Evolutionary conservation across 2,329 filamentous ascomycete species (phyloP).

Genomic region (Clarireedia monteithiana): DNA sequence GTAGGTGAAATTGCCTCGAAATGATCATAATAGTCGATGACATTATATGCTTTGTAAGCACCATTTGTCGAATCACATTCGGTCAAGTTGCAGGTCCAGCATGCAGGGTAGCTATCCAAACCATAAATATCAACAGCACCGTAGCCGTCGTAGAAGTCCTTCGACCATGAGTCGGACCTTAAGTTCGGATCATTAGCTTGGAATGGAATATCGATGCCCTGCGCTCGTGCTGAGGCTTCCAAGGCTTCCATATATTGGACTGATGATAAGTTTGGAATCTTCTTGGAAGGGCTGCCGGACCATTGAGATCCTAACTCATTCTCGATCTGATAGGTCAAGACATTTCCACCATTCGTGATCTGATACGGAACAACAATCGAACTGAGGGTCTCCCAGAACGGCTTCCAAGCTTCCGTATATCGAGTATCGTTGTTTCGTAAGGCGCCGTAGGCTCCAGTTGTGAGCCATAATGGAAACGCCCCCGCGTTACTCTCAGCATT

Average conservation of each 20-base stretch:
- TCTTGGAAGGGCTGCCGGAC: constrained; percentile 31
- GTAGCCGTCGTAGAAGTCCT: constrained; percentile 46
- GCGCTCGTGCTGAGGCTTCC: constrained; percentile 43
- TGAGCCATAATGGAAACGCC: constrained; percentile 54
- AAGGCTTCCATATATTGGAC: constrained; percentile 51
- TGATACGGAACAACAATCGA: constrained; percentile 43
- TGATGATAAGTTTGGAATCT: constrained; percentile 40
- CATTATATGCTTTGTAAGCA: constrained; percentile 41
- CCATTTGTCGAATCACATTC: constrained; percentile 55
- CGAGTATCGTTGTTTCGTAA: constrained; percentile 44
- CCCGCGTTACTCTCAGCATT: constrained; percentile 57
- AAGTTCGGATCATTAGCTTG: constrained; percentile 54
- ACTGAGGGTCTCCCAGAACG: constrained; percentile 44
- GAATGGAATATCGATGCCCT: constrained; percentile 51
- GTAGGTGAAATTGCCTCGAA: constrained; percentile 26
- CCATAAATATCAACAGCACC: constrained; percentile 49
- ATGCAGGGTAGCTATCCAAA: constrained; percentile 46
- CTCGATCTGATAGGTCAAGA: constrained; percentile 49
- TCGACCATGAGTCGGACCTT: constrained; percentile 49
- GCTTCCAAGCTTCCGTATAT: constrained; percentile 45
- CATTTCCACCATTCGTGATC: constrained; percentile 49
- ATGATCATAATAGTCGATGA: constrained; percentile 31
- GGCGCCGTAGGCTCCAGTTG: constrained; percentile 49
- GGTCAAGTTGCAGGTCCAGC: constrained; percentile 56
- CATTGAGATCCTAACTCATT: constrained; percentile 45